Conservation (phyloP, 352 stramenopile genomes). For the Pilasporangium apinafurcum region DNA sequence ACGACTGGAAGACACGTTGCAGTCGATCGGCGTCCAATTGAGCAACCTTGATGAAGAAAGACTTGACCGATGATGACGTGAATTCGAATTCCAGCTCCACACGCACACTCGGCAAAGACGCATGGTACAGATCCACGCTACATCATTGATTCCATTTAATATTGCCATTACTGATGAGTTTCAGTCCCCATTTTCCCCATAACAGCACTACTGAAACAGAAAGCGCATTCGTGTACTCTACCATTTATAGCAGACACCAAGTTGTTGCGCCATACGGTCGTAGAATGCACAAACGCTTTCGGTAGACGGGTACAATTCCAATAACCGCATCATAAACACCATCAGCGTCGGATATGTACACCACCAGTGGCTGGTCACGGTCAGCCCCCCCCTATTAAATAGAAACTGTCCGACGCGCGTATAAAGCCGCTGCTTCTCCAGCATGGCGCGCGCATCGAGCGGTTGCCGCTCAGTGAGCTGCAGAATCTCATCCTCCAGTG, state of each 20-base stretch:
- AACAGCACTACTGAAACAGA: neutral
- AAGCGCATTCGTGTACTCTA: slow-evolving; percentile 6
- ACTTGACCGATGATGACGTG: slow-evolving; percentile 56
- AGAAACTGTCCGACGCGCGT: slow-evolving; percentile 75
- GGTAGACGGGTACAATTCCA: slow-evolving; percentile 66
- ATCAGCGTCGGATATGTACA: slow-evolving; percentile 74
- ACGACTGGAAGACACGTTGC: slow-evolving; percentile 28
- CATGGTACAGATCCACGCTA: slow-evolving; percentile 84
- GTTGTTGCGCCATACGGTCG: slow-evolving; percentile 60
- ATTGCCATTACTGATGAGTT: too few relatives aligned
- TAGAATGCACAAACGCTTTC: slow-evolving; percentile 75
- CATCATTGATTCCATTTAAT: too few relatives aligned
- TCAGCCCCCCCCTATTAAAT: too few relatives aligned
- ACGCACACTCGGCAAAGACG: slow-evolving; percentile 61
- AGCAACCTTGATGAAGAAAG: slow-evolving; percentile 73
- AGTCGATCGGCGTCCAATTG: slow-evolving; percentile 68
- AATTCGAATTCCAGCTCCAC: slow-evolving; percentile 77
- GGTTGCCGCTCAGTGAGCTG: slow-evolving; percentile 19
- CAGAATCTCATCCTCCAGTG: slow-evolving; percentile 32
- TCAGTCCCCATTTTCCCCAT: too few relatives aligned
- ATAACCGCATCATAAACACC: slow-evolving; percentile 83
- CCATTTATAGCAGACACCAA: slow-evolving; percentile 62
- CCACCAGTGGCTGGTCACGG: slow-evolving; percentile 74
- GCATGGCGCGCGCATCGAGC: slow-evolving; percentile 17
- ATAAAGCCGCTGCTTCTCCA: slow-evolving; percentile 72